Evolutionary conservation across 768 basidiomycete species (phyloP), one percentile per base, ranked within the genome.

Genomic region (Suillus decipiens): DNA sequence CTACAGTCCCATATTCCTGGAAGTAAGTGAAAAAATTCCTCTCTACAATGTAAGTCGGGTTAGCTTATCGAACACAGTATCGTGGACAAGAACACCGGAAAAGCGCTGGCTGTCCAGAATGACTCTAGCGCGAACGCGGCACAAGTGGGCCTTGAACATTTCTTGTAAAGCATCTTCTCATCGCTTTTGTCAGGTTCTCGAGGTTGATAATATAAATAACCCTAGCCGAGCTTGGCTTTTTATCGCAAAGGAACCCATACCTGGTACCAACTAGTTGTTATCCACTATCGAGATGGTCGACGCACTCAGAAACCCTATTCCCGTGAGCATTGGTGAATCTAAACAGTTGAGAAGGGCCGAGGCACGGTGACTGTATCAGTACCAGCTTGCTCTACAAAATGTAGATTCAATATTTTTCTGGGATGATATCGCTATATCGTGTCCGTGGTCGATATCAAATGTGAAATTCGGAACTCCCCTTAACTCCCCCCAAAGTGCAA

Each of bases 201-300:
- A 22, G 36, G 5, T 37, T 36, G 15, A 22, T 3, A 51, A 33
- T 33, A 15, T 31, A 51, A 47, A 37, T 60, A 8, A 60, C 43
- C 6, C 43, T 47, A 33, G 62, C 43, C 58, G 47, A 42, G 42
- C 51, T 12, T 63, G 62, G 62, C 59, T 63, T n/a, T 60, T 63
- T 15, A 61, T 63, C 58, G 58, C 50, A 55, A 63, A 63, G 43
- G 54, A 61, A 31, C 48, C 59, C 24, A 11, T 56, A 39, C 7
- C 37, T 39, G 55, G 24, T 17, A 56, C 37, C 22, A 56, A 56
- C 37, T 56, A 39, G 17, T 39, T 55, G 22, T 1, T n/a, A 37
- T 14, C 36, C 12, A 28, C 4, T 17, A 24, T 17, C 22, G 15
- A 11, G 37, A 28, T 24, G 1, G 24, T 11, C 39, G 22, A 28